These are phyloP conservation scores for Tylopilus sp. DNA, from an alignment of 768 basidiomycete genomes.

Conservation along the genomic window DNA sequence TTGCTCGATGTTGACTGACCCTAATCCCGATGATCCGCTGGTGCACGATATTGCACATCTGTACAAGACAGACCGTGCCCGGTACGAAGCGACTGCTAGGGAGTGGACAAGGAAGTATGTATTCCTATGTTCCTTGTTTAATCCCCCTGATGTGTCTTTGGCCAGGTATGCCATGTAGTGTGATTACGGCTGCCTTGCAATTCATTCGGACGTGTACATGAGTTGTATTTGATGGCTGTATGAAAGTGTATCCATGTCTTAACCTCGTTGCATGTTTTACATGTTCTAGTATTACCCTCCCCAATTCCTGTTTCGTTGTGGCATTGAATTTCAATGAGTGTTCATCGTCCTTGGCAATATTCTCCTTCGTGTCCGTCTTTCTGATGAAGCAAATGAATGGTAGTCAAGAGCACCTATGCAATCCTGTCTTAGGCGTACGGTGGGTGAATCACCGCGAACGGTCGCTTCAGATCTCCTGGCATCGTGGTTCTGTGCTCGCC, in stretches of 20 bases:
- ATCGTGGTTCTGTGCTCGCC: neutral
- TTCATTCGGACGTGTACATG: slow-evolving; percentile 20
- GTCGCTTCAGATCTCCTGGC: neutral
- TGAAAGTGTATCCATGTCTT: slow-evolving; percentile 33
- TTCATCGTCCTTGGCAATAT: slow-evolving; percentile 8
- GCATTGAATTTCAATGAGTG: slow-evolving; percentile 17
- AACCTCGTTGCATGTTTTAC: slow-evolving; percentile 29
- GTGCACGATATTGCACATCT: slow-evolving; percentile 98
- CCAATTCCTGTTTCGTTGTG: slow-evolving; percentile 14
- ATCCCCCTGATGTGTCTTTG: neutral
- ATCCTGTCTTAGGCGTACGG: neutral
- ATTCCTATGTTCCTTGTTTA: neutral
- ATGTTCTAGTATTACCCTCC: slow-evolving; percentile 32
- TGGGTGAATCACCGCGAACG: neutral
- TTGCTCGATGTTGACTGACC: slow-evolving; percentile 99
- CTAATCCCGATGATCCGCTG: slow-evolving; percentile 98
- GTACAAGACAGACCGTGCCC: slow-evolving; percentile 97
- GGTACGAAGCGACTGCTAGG: slow-evolving; percentile 96
- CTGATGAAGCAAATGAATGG: slow-evolving; percentile 1
- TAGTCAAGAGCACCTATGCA: neutral
- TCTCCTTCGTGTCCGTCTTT: neutral
- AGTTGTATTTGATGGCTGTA: slow-evolving; percentile 33
- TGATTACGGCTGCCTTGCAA: slow-evolving; percentile 22
- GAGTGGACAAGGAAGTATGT: slow-evolving; percentile 99
- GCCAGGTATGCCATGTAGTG: slow-evolving; percentile 54